Percentiles rank a stretch among this genome's conserved stretches.
Evolutionary conservation across 2,329 filamentous ascomycete genomes (phyloP).

Genomic region (Diaporthe batatas): DNA sequence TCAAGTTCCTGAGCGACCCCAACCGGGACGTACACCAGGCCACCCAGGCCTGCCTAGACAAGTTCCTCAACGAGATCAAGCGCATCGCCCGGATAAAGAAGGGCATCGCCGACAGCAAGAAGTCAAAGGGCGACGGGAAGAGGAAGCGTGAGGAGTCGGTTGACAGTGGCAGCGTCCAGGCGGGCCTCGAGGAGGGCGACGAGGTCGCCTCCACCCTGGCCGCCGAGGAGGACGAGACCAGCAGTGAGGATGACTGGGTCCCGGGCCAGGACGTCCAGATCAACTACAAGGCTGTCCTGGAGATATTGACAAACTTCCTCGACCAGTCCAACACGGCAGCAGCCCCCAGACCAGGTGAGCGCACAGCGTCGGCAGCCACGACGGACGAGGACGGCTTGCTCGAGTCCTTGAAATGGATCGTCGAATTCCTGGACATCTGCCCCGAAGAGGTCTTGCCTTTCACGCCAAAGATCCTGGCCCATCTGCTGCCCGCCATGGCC

Average conservation of each 20-base stretch:
- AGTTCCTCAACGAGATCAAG: conserved; percentile 93
- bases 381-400: conserved; percentile 91
- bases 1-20: conserved; percentile 92
- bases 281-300: conserved; percentile 90
- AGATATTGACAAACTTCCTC: conserved; percentile 90
- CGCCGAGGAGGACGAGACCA: conserved; percentile 70
- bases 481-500: conserved; percentile 93
- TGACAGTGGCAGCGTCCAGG: conserved; percentile 73
- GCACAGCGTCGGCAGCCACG: conserved; percentile 26
- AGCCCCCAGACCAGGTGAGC: conserved; percentile 31
- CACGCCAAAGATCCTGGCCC: conserved; percentile 90
- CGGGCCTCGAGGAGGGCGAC: conserved; percentile 71
- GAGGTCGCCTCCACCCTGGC: conserved; percentile 70
- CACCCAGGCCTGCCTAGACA: conserved; percentile 88
- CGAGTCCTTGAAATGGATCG: conserved; percentile 93
- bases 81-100: conserved; percentile 94
- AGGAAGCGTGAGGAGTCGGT: conserved; percentile 78
- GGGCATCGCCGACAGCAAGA: conserved; percentile 88
- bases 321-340: conserved; percentile 58
- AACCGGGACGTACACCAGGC: conserved; percentile 96
- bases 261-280: conserved; percentile 97
- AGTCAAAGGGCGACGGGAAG: conserved; percentile 75
- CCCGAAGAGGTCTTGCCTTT: conserved; percentile 96
- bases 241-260: conserved; percentile 92
- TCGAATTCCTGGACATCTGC: conserved; percentile 96